Base-by-base conservation (phyloP, 2,329 filamentous ascomycete genomes). In the Zelopaecilomyces penicillatus region DNA sequence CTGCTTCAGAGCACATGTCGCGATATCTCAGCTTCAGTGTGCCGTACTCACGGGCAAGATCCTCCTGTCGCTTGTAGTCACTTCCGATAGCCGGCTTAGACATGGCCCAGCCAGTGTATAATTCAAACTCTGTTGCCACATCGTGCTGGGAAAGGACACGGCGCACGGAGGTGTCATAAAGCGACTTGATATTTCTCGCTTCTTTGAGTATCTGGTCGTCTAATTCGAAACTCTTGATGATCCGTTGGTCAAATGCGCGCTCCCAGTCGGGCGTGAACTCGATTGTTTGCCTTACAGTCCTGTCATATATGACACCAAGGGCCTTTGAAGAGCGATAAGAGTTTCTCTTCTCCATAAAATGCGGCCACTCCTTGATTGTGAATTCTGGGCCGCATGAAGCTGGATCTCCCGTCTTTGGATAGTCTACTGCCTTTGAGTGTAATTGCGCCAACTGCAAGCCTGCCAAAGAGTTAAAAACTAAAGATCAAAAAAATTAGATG, bases 351-450 rank as follows among this genome's bases (percentile, higher is more conserved):
- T 89, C 84, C 82, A 94, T 91, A 59, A 91, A 97, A 61, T 96
- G 91, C 1, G 89, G 93, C 76, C 80, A 95, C 43, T 55, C 66
- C 5, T 55, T 68, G 0, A 85, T 81, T n/a, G 71, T 68, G 4
- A 93, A 67, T 0, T 73, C 67, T 34, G 68, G 65, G 5, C 71
- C 69, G 70, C 95, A 84, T 19, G 74, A 66, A 0, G 90, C 91
- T 0, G 85, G 78, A 7, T 83, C 74, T 0, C 93, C 93, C 1
- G 87, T 91, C 67, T 98, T 98, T 37, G 87, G 82, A 59, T 93
- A 98, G 61, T 98, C 93, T 1, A 98, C 93, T 0, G 93, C 91
- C 54, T 82, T 80, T 0, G 93, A 97, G 61, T 98, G 93, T 3
- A 97, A 68, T 6, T 75, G 69, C 3, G 91, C 89, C 4, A 97